A percentile compares a stretch with the other conserved stretches of the same genome.
phyloP scores from a whole-genome alignment of 805 yeast genomes.

The Kodamaea laetipori region DNA sequence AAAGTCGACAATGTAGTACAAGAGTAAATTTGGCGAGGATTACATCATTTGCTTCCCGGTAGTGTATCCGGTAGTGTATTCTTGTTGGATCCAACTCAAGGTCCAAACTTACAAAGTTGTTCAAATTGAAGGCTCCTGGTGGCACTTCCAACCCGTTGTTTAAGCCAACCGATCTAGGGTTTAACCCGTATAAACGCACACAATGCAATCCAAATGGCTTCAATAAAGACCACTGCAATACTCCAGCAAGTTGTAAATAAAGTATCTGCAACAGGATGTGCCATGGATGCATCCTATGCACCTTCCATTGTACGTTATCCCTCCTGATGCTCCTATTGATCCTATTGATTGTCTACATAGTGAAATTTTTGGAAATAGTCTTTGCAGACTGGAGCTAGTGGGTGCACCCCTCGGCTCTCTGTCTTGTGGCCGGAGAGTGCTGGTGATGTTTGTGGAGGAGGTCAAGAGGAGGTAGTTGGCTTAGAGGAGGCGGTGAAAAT shows the following conservation, averaged over 20 bases:
- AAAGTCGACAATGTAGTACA: slow-evolving; percentile 15
- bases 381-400: background rate
- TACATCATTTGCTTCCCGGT: slow-evolving; percentile 17
- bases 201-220: slow-evolving; percentile 7
- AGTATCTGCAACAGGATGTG: background rate
- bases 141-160: background rate
- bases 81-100: background rate
- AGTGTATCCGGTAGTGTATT: slow-evolving; percentile 15
- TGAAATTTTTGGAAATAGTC: background rate
- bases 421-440: background rate
- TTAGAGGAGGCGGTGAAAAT: slow-evolving; percentile 1
- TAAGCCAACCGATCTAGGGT: background rate
- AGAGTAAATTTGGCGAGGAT: slow-evolving; percentile 11
- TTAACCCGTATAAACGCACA: slow-evolving; percentile 8
- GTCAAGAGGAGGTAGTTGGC: no score
- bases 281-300: background rate
- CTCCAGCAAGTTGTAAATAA: background rate
- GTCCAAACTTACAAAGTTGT: background rate
- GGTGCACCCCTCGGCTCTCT: background rate
- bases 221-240: background rate
- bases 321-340: slow-evolving; percentile 4
- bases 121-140: background rate
- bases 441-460: slow-evolving; percentile 2
- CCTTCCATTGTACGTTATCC: background rate
- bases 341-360: background rate